A percentile compares a stretch with the other conserved stretches of the same genome.
Conservation (phyloP, 331 rosid genomes). For the Prunus yedoensis region DNA sequence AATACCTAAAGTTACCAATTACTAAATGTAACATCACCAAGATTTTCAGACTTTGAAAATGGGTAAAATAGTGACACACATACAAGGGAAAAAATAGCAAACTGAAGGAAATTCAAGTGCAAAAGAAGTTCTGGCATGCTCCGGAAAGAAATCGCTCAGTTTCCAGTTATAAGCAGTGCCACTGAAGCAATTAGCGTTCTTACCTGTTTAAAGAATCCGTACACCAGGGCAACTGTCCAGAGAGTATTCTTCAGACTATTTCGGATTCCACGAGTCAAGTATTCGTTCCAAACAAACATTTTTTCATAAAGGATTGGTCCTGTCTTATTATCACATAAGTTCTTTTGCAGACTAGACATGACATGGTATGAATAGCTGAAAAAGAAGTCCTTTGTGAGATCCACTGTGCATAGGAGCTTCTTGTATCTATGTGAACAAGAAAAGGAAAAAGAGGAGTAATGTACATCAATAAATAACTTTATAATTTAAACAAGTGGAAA, state of each 20-base stretch:
- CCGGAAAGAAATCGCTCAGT: background rate
- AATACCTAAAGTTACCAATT: background rate
- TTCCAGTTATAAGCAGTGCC: background rate
- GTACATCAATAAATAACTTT: slow-evolving; percentile 27
- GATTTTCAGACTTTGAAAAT: background rate
- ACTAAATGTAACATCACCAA: too few relatives aligned
- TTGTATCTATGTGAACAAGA: slow-evolving; percentile 88
- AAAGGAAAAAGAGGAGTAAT: slow-evolving; percentile 42
- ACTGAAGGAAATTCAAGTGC: background rate
- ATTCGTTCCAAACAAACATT: slow-evolving; percentile 97
- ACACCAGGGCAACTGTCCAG: slow-evolving; percentile 95
- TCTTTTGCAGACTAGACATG: slow-evolving; percentile 90
- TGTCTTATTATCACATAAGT: slow-evolving; percentile 59
- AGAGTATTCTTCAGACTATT: slow-evolving; percentile 64
- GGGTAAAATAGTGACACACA: background rate
- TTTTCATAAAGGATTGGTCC: slow-evolving; percentile 70
- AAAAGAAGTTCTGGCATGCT: background rate
- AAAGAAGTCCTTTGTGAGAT: slow-evolving; percentile 99
- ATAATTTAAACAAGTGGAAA: slow-evolving; percentile 7
- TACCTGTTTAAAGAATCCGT: slow-evolving; percentile 96
- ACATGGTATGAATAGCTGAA: slow-evolving; percentile 97
- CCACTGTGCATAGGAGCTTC: slow-evolving; percentile 99
- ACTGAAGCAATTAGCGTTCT: background rate
- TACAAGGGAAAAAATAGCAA: background rate
- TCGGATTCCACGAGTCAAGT: slow-evolving; percentile 84